Conservation (phyloP, 495 filamentous ascomycete species). For the Tuber microsphaerosporum region DNA sequence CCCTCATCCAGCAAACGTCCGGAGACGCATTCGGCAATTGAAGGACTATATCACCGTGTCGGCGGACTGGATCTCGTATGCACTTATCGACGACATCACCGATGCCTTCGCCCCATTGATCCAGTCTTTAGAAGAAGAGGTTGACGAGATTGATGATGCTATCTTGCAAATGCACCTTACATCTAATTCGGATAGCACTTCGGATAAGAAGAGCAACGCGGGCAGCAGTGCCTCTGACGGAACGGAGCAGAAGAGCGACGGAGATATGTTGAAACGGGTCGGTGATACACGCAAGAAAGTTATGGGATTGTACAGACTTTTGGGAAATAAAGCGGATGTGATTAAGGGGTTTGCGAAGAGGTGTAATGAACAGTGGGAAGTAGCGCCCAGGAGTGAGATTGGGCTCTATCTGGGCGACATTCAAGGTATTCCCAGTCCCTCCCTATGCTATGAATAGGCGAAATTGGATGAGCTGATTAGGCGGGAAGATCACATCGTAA, state of each 20-base stretch:
- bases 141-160: slow-evolving; percentile 87
- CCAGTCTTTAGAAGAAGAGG: slow-evolving; percentile 72
- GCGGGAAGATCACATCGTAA: slow-evolving; percentile 80
- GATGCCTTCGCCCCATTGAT: slow-evolving; percentile 90
- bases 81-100: slow-evolving; percentile 97
- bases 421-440: slow-evolving; percentile 47
- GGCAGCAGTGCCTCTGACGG: slow-evolving; percentile 45
- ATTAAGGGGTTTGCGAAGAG: slow-evolving; percentile 95
- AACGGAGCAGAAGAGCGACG: slow-evolving; percentile 33
- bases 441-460: not conserved
- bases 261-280: slow-evolving; percentile 71
- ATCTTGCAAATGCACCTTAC: slow-evolving; percentile 56
- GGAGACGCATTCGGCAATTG: slow-evolving; percentile 82
- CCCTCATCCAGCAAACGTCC: slow-evolving; percentile 75
- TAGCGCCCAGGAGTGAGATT: slow-evolving; percentile 90
- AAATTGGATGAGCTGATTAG: slow-evolving; percentile 5
- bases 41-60: slow-evolving; percentile 89
- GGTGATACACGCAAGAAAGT: slow-evolving; percentile 87
- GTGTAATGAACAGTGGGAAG: slow-evolving; percentile 91
- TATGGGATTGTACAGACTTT: slow-evolving; percentile 82
- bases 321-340: slow-evolving; percentile 95
- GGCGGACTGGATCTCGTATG: slow-evolving; percentile 98
- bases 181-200: slow-evolving; percentile 21
- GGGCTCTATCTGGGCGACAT: slow-evolving; percentile 94
- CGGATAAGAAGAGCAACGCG: slow-evolving; percentile 42